Evolutionary conservation across 768 basidiomycete species (phyloP).

Genomic region (Roridomyces roridus): DNA sequence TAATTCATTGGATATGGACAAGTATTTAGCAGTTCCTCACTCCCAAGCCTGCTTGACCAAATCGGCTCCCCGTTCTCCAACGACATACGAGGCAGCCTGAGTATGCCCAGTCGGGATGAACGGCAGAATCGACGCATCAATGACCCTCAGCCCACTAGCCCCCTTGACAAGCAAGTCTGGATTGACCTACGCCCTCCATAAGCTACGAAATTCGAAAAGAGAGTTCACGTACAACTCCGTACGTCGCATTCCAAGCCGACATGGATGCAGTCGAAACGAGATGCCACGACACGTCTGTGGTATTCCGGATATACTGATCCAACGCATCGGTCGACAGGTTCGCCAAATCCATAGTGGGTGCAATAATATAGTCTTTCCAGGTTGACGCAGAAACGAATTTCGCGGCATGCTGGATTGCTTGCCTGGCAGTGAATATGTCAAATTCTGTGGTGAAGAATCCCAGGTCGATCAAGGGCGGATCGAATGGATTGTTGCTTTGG

Average conservation of each 20-base stretch:
- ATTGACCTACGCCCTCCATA: constrained; percentile 13
- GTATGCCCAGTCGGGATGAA: neutral
- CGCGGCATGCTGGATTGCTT: too few relatives aligned
- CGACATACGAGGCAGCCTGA: neutral
- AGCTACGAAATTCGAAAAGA: constrained; percentile 22
- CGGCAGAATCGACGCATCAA: constrained; percentile 35
- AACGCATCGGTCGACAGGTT: constrained; percentile 1
- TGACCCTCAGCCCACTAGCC: too few relatives aligned
- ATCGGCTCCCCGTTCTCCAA: too few relatives aligned
- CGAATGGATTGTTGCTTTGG: too few relatives aligned
- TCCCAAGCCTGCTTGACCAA: neutral
- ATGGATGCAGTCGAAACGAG: too few relatives aligned
- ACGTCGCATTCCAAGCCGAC: too few relatives aligned
- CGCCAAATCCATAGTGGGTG: neutral
- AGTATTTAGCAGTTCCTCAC: too few relatives aligned
- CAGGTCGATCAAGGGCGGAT: too few relatives aligned
- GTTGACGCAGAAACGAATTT: constrained; percentile 22
- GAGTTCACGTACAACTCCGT: constrained; percentile 17
- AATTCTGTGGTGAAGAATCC: too few relatives aligned
- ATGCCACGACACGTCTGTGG: too few relatives aligned
- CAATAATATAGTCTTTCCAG: constrained; percentile 26
- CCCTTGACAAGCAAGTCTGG: constrained; percentile 21
- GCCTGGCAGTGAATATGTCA: too few relatives aligned
- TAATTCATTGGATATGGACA: too few relatives aligned
- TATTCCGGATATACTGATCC: constrained; percentile 24